Percentiles rank a stretch among this genome's conserved stretches.
Evolutionary conservation across 495 filamentous ascomycete species (phyloP).

Genomic region (Daldinia childiae): DNA sequence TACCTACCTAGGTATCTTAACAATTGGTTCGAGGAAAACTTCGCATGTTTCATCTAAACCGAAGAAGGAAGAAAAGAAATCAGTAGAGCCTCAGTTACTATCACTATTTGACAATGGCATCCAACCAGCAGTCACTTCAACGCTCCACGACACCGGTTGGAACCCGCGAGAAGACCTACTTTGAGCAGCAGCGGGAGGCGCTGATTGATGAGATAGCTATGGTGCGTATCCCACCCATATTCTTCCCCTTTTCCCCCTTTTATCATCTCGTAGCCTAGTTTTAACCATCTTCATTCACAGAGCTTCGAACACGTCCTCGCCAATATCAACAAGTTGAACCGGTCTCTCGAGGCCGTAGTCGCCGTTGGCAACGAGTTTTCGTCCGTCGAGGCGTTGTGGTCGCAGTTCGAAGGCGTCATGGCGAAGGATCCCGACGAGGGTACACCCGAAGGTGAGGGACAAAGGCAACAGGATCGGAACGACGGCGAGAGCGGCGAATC

Average conservation of each 20-base stretch:
- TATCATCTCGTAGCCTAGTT: background rate
- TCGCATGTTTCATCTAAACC: too few relatives aligned
- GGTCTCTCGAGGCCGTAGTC: constrained; percentile 90
- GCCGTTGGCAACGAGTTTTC: constrained; percentile 95
- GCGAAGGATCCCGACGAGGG: constrained; percentile 69
- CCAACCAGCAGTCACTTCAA: constrained; percentile 21
- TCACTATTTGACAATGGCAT: constrained; percentile 44
- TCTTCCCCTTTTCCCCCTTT: background rate
- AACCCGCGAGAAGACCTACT: constrained; percentile 61
- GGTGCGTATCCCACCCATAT: constrained; percentile 55
- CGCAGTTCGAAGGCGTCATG: constrained; percentile 97
- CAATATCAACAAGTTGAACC: constrained; percentile 95
- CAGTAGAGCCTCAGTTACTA: background rate
- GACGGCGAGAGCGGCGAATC: background rate
- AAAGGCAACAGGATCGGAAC: background rate
- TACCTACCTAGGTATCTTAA: background rate
- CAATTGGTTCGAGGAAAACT: too few relatives aligned
- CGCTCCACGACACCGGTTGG: constrained; percentile 48
- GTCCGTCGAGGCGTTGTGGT: constrained; percentile 96
- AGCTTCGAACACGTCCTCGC: constrained; percentile 93
- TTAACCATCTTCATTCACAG: constrained; percentile 51
- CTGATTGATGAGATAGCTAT: constrained; percentile 81
- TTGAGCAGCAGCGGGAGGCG: constrained; percentile 83
- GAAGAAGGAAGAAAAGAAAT: too few relatives aligned
- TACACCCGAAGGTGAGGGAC: constrained; percentile 36